Percentiles rank a stretch among this genome's conserved stretches.
phyloP scores from a whole-genome alignment of 352 stramenopile genomes.

The Thraustotheca clavata region DNA sequence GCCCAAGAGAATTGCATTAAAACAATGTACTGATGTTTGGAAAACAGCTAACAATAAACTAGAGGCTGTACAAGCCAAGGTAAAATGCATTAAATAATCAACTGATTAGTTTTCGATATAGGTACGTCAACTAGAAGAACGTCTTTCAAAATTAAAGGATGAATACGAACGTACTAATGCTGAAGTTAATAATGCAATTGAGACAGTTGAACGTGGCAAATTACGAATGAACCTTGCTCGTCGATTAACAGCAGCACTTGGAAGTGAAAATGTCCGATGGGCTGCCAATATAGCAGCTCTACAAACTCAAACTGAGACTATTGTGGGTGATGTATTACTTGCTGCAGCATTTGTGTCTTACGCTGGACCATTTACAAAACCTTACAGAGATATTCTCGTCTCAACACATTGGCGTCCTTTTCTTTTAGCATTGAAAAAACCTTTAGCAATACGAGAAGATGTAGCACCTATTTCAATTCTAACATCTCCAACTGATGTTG shows the following conservation, averaged over 20 bases:
- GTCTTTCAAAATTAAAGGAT: conserved; percentile 50
- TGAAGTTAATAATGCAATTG: conserved; percentile 87
- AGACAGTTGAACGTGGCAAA: conserved; percentile 72
- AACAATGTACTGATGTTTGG: conserved; percentile 76
- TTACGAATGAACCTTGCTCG: conserved; percentile 88
- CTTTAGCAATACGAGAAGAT: conserved; percentile 29
- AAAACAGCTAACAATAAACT: conserved; percentile 77
- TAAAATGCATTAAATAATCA: conserved; percentile 82
- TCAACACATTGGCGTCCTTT: conserved; percentile 82
- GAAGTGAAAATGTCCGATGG: conserved; percentile 92
- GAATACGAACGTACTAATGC: conserved; percentile 84
- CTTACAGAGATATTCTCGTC: conserved; percentile 83
- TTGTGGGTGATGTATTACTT: conserved; percentile 88
- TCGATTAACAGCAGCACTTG: conserved; percentile 85
- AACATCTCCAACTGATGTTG: conserved; percentile 63
- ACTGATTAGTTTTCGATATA: conserved; percentile 40
- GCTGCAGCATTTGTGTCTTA: conserved; percentile 91
- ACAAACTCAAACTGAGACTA: conserved; percentile 51
- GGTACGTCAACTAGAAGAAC: conserved; percentile 30
- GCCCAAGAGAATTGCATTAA: conserved; percentile 82
- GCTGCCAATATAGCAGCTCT: conserved; percentile 71
- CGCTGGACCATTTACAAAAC: conserved; percentile 90
- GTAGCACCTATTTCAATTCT: conserved; percentile 66
- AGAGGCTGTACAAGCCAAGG: conserved; percentile 81
- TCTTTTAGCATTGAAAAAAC: conserved; percentile 44